A percentile compares a stretch with the other conserved stretches of the same genome.
Conservation (phyloP, 768 basidiomycete genomes). For the Hemileccinum rubropunctum region DNA sequence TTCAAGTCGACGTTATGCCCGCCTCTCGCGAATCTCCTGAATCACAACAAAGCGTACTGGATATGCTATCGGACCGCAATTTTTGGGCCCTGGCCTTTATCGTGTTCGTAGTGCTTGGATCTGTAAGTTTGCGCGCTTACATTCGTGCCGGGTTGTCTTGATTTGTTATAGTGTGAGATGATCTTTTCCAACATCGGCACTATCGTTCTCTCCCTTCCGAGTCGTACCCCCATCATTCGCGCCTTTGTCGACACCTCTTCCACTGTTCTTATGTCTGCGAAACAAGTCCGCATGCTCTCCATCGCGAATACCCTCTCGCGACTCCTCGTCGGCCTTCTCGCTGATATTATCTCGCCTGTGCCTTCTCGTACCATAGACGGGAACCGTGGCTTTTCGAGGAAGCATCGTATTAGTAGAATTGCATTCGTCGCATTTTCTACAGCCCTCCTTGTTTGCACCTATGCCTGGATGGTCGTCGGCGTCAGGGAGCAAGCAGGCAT, state of each 20-base stretch:
- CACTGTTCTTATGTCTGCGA: slow-evolving; percentile 42
- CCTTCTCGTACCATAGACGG: slow-evolving; percentile 36
- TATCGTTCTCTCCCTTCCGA: slow-evolving; percentile 63
- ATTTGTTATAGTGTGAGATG: slow-evolving; percentile 64
- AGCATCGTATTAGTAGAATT: slow-evolving; percentile 59
- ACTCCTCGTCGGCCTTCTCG: slow-evolving; percentile 63
- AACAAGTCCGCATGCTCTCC: slow-evolving; percentile 70
- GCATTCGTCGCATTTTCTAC: slow-evolving; percentile 54
- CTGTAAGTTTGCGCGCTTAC: slow-evolving; percentile 46
- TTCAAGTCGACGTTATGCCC: slow-evolving; percentile 22
- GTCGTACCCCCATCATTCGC: slow-evolving; percentile 12
- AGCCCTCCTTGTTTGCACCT: slow-evolving; percentile 47
- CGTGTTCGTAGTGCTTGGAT: slow-evolving; percentile 56
- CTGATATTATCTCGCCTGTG: slow-evolving; percentile 69
- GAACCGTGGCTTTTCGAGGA: slow-evolving; percentile 35
- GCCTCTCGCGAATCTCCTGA: slow-evolving; percentile 20
- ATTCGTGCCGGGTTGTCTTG: background rate
- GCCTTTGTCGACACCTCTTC: slow-evolving; percentile 17
- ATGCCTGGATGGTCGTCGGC: slow-evolving; percentile 51
- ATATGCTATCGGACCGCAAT: slow-evolving; percentile 50
- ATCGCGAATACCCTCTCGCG: slow-evolving; percentile 71
- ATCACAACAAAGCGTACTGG: slow-evolving; percentile 29
- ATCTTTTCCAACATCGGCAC: slow-evolving; percentile 81
- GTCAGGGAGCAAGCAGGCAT: slow-evolving; percentile 48
- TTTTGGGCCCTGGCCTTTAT: slow-evolving; percentile 65